phyloP scores from a whole-genome alignment of 164 flowering plant species.

The Annona cherimola region DNA sequence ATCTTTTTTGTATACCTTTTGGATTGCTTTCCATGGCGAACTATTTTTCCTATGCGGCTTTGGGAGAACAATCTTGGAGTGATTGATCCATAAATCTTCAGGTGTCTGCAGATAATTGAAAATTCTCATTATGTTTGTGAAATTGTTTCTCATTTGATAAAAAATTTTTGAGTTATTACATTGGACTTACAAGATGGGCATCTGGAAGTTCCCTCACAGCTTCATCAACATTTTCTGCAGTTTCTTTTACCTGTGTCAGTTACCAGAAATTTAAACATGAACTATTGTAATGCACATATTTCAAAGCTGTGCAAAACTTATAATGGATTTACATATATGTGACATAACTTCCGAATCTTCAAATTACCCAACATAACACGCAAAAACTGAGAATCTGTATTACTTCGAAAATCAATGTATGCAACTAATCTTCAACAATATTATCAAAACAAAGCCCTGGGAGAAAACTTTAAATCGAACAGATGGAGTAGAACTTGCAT shows the following conservation, averaged over 20 bases:
- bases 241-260: conserved; percentile 66
- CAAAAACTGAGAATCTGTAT: too few relatives aligned
- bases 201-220: conserved; percentile 97
- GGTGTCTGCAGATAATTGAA: conserved; percentile 52
- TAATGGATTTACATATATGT: neutral
- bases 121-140: neutral
- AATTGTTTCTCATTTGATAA: neutral
- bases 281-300: neutral
- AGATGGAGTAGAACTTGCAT: too few relatives aligned
- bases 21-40: conserved; percentile 77
- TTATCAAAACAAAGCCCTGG: too few relatives aligned
- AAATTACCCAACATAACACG: too few relatives aligned
- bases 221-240: conserved; percentile 88
- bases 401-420: too few relatives aligned
- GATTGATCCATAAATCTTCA: conserved; percentile 92
- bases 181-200: conserved; percentile 71
- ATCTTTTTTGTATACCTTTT: conserved; percentile 46
- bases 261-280: neutral
- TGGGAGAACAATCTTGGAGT: conserved; percentile 73
- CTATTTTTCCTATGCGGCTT: conserved; percentile 88
- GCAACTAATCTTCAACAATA: too few relatives aligned
- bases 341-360: neutral
- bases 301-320: neutral
- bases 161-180: neutral
- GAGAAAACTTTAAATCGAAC: too few relatives aligned